Evolutionary conservation across 1,284 basidiomycete species (phyloP).

Genomic region (Sporisorium iseilematis-ciliati): DNA sequence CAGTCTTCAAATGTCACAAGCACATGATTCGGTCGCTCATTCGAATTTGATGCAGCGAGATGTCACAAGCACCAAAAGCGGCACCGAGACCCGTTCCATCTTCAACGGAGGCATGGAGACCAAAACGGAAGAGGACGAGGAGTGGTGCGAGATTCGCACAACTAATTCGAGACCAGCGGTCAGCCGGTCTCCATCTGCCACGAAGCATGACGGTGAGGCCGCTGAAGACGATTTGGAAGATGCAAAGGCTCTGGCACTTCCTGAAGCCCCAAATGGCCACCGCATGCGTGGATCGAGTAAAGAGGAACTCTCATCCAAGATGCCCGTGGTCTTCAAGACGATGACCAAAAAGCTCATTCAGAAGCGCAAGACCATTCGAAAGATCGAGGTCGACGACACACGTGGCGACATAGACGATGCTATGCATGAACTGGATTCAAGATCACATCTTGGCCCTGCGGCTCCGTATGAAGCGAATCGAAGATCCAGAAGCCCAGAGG

Average conservation of each 20-base stretch:
- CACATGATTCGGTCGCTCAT: not conserved
- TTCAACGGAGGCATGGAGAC: constrained; percentile 46
- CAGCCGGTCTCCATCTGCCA: not conserved
- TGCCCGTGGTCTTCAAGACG: constrained; percentile 71
- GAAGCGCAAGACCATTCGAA: constrained; percentile 70
- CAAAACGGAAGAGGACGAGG: constrained; percentile 45
- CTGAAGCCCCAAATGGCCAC: constrained; percentile 41
- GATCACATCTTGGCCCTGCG: not conserved
- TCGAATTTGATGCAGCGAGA: constrained; percentile 30
- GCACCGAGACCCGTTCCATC: constrained; percentile 42
- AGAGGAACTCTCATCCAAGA: constrained; percentile 43
- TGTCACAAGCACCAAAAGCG: constrained; percentile 39
- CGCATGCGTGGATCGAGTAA: constrained; percentile 6
- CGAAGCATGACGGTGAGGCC: not conserved
- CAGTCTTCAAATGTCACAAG: not conserved
- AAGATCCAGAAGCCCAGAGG: constrained; percentile 9
- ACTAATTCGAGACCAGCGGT: constrained; percentile 4
- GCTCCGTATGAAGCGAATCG: not conserved
- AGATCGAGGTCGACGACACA: constrained; percentile 52
- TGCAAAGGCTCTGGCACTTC: constrained; percentile 3
- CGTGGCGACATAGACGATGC: constrained; percentile 26
- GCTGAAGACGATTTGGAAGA: not conserved
- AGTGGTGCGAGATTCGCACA: constrained; percentile 55
- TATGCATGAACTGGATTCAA: not conserved
- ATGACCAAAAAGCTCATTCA: constrained; percentile 72